Percentiles rank a stretch among this genome's conserved stretches.
phyloP scores from a whole-genome alignment of 805 yeast genomes.

The Sungouiozyma ichnusensis region DNA sequence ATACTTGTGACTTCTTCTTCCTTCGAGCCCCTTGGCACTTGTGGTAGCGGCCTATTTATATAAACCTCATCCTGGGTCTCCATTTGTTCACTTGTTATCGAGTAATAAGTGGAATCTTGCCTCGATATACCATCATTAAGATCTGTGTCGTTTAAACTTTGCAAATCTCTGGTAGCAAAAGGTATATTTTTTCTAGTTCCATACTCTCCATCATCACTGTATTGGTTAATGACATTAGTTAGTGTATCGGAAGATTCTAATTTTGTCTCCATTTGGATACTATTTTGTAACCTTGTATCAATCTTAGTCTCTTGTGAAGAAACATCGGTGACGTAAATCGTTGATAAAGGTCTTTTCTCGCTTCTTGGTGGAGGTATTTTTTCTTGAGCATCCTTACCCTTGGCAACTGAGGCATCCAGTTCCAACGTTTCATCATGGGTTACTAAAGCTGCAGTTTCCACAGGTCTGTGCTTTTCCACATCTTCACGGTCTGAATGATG shows the following conservation, averaged over 20 bases:
- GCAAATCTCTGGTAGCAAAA: not conserved
- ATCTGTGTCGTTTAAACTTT: not conserved
- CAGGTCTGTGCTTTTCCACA: not conserved
- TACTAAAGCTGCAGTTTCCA: not conserved
- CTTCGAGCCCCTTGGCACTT: no score
- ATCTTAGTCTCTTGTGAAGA: constrained; percentile 34
- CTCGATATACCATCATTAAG: not conserved
- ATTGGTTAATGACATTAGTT: not conserved
- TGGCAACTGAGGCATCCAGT: not conserved
- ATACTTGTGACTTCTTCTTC: not conserved
- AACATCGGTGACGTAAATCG: not conserved
- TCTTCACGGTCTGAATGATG: not conserved
- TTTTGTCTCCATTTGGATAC: constrained; percentile 33
- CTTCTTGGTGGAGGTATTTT: not conserved
- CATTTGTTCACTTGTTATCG: not conserved
- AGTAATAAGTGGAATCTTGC: not conserved
- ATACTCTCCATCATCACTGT: not conserved
- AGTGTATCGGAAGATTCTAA: not conserved
- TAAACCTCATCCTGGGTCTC: not conserved
- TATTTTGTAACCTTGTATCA: constrained; percentile 33
- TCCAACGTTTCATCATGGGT: not conserved
- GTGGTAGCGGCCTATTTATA: not conserved
- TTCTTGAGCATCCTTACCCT: not conserved
- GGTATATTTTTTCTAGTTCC: not conserved
- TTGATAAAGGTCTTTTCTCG: not conserved